phyloP scores from a whole-genome alignment of 345 rosid genomes.

The Populus alba region DNA sequence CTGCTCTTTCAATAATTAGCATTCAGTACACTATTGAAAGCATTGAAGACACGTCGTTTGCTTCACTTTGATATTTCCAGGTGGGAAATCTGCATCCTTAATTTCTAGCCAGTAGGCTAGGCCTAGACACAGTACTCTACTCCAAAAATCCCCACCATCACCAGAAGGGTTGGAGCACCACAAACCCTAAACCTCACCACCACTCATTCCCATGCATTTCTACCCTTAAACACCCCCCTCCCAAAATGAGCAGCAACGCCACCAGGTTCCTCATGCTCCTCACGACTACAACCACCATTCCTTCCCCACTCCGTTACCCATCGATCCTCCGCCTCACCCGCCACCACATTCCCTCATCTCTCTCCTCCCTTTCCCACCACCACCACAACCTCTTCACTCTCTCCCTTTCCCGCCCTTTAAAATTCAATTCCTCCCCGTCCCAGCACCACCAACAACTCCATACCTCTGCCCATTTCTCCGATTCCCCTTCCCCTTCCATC shows the following conservation, averaged over 20 bases:
- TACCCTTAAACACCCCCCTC: not conserved
- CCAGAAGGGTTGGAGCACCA: constrained; percentile 29
- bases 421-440: not conserved
- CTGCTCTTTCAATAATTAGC: too few species aligned
- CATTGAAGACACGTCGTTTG: too few species aligned
- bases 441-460: constrained; percentile 2
- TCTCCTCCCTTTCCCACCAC: constrained; percentile 3
- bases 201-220: constrained; percentile 5
- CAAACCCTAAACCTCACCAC: not conserved
- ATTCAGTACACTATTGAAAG: too few species aligned
- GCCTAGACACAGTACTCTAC: too few species aligned
- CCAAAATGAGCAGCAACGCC: constrained; percentile 49
- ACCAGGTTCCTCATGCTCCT: constrained; percentile 62
- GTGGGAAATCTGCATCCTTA: too few species aligned
- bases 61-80: not conserved
- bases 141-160: not conserved
- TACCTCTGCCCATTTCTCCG: constrained; percentile 22
- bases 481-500: not conserved
- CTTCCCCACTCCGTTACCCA: constrained; percentile 36
- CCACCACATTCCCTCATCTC: constrained; percentile 16
- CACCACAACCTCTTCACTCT: constrained; percentile 12
- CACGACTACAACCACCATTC: constrained; percentile 28
- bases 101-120: too few species aligned
- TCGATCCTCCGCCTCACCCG: constrained; percentile 31
- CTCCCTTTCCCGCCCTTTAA: constrained; percentile 14